Evolutionary conservation across 2,329 filamentous ascomycete species (phyloP).

Genomic region (Fusarium sterilihyphosum): DNA sequence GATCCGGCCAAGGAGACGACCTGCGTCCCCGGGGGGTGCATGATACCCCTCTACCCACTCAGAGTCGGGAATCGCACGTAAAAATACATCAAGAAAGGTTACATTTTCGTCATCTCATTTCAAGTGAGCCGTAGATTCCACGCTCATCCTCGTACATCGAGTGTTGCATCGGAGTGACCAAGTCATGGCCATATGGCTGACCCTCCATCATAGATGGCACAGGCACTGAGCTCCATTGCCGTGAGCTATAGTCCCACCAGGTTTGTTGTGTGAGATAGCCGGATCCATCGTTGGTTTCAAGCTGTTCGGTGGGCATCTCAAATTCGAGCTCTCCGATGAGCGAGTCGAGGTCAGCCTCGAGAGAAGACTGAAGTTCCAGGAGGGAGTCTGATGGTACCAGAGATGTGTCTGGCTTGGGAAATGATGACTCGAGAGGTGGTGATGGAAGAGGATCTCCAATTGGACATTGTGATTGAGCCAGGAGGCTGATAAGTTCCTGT

Average conservation of each 20-base stretch:
- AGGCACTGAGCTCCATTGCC: conserved; percentile 31
- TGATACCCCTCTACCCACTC: neutral
- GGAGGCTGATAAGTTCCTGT: conserved; percentile 67
- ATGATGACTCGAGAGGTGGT: conserved; percentile 62
- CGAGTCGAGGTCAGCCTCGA: conserved; percentile 35
- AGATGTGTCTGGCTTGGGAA: conserved; percentile 58
- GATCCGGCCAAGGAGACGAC: conserved; percentile 21
- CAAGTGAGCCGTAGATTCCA: conserved; percentile 25
- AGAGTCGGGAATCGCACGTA: conserved; percentile 16
- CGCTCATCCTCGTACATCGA: conserved; percentile 27
- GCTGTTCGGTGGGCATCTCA: conserved; percentile 28
- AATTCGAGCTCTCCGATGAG: conserved; percentile 36
- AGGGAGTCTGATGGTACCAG: conserved; percentile 41
- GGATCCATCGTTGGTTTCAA: conserved; percentile 15
- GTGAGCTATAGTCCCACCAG: conserved; percentile 29
- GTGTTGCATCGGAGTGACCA: conserved; percentile 18
- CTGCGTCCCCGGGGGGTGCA: conserved; percentile 20
- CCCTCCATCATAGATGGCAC: conserved; percentile 19
- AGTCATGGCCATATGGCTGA: conserved; percentile 21
- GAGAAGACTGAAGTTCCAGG: conserved; percentile 32
- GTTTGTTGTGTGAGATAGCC: conserved; percentile 23
- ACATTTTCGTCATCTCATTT: conserved; percentile 16
- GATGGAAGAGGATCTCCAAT: conserved; percentile 59
- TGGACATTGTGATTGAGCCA: conserved; percentile 59
- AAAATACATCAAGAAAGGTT: conserved; percentile 9